Evolutionary conservation across 1,284 basidiomycete species (phyloP), one percentile per base, ranked within the genome.

Genomic region (Ganoderma multipileum): DNA sequence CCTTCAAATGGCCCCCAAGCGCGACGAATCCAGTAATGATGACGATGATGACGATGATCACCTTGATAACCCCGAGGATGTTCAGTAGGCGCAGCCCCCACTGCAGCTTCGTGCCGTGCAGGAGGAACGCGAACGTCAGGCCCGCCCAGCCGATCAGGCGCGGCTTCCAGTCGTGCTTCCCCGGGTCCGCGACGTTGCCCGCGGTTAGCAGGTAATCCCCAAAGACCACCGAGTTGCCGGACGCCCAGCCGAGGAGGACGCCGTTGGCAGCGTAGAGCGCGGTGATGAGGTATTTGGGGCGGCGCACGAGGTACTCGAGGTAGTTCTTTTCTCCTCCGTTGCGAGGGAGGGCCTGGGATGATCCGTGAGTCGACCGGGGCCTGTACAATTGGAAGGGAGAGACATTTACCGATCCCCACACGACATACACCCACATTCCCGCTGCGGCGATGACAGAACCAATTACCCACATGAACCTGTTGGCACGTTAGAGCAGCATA

Each of bases 371-470:
- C 18, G 33, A 11, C 1, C n/a, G n/a, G 16, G 33, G 28, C 3
- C 20, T 38, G 6, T 30, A 18, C 20, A 38, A 9, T 12, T 38
- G 30, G 33, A 11, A 20, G 30, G 20, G 36, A n/a, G 38, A 8
- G 6, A 33, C 11, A 38, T 23, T n/a, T 71, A 90, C 89, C n/a
- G 89, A 91, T 33, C 91, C 92, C 38, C 90, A 84, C 74, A 92
- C 92, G 16, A 93, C 82, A 73, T 89, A 94, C 20, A 94, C 90
- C 38, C 84, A 83, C 41, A 87, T 88, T 18, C 90, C 91, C 63
- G 83, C 84, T 8, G 84, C 83, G 18, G 89, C 90, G 63, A 91
- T 82, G 59, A 86, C 73, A 60, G 90, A 85, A 26, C 92, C 92
- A 20, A 91, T 76, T 30, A 91, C 79, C 92, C 92, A 94, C 83